Percentiles rank a stretch among this genome's conserved stretches.
These are phyloP conservation scores for Harringtonia lauricola DNA, from an alignment of 2,329 filamentous ascomycete species.

Conservation along the genomic window DNA sequence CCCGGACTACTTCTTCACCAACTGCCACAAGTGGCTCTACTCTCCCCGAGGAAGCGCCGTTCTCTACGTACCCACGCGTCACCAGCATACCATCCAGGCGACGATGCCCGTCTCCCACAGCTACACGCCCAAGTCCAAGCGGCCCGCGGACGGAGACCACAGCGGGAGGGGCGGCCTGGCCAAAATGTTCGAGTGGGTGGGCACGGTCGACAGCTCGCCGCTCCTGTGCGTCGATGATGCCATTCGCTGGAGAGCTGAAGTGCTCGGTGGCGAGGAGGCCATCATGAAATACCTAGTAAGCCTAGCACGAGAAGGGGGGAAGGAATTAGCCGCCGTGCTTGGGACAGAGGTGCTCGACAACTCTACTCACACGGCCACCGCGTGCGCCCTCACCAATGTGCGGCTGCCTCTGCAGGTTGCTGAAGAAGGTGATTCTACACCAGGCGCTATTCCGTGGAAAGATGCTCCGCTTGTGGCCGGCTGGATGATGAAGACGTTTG, in stretches of 20 bases:
- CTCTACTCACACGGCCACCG: slow-evolving; percentile 43
- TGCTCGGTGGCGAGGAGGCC: slow-evolving; percentile 61
- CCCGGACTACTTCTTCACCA: slow-evolving; percentile 79
- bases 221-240: slow-evolving; percentile 64
- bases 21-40: slow-evolving; percentile 87
- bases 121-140: slow-evolving; percentile 42
- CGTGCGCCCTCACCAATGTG: slow-evolving; percentile 64
- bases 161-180: slow-evolving; percentile 49
- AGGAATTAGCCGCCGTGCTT: slow-evolving; percentile 47
- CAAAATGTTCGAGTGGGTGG: slow-evolving; percentile 63
- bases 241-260: slow-evolving; percentile 56
- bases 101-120: slow-evolving; percentile 74
- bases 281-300: slow-evolving; percentile 53
- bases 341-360: slow-evolving; percentile 67
- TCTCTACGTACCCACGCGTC: slow-evolving; percentile 65
- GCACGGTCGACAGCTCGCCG: slow-evolving; percentile 61
- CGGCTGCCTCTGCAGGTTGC: slow-evolving; percentile 49
- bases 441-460: too few relatives aligned
- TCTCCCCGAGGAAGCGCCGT: slow-evolving; percentile 70
- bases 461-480: slow-evolving; percentile 22
- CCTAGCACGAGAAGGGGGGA: slow-evolving; percentile 54
- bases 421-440: slow-evolving; percentile 12
- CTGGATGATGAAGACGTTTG: slow-evolving; percentile 46
- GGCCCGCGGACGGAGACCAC: too few relatives aligned
- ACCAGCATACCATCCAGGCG: slow-evolving; percentile 64